Base-by-base conservation (phyloP, 805 yeast species). In the Metschnikowia cerradonensis region DNA sequence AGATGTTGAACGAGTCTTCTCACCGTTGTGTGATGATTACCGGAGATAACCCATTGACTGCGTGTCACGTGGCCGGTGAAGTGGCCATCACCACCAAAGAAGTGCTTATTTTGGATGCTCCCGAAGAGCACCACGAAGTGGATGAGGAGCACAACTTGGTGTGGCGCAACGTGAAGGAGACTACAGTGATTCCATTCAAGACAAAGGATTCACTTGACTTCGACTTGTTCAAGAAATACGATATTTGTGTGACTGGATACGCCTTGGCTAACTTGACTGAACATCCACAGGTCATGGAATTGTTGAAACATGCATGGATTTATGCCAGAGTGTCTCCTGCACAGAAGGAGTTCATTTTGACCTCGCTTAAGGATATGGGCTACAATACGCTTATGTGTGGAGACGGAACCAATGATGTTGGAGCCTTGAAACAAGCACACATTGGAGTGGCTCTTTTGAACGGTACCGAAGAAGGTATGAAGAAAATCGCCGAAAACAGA, bases 401-500 rank as follows among this genome's bases (percentile, higher is more conserved):
- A 77, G 99, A 94, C 72, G 99, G 99, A 72, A 94, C 99, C n/a
- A 94, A 94, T 66, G 99, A 94, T 76, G 99, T 94, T 46, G 99
- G 99, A 70, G 99, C 99, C 49, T 81, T 94, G 72, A 94, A 94
- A 70, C 98, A 94, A 75, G 98, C 99, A 2, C 96, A 94, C 65
- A 86, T 94, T 64, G 99, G 99, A 76, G 88, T 94, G 66, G 99
- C 99, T n/a, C 76, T 94, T 60, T 79, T 94, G 67, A 94, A 94
- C 64, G 99, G 98, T 72, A 91, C 99, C 50, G 96, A 88, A 65
- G 97, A 89, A 48, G 87, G 96, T 43, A 77, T 94, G 82, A 87
- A 87, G 71, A 89, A 90, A 71, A 81, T 91, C 52, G 89, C 86
- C 48, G 97, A 92, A 57, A 81, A 82, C 68, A 82, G 86, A 63